These are phyloP conservation scores for Stephanodiscus minutulus DNA, from an alignment of 108 stramenopile genomes.

Conservation along the genomic window DNA sequence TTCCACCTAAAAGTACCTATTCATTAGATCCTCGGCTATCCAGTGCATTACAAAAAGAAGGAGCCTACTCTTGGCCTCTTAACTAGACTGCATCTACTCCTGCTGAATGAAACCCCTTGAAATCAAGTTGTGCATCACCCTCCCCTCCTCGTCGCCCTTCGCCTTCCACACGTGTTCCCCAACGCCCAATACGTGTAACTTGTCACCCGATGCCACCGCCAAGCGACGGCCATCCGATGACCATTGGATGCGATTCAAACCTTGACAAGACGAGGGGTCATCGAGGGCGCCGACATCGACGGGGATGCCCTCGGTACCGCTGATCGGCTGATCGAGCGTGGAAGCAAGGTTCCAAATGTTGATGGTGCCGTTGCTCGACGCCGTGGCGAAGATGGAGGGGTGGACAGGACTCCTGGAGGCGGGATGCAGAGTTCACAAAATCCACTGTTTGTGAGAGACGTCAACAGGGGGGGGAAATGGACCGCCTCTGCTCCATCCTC, in stretches of 20 bases:
- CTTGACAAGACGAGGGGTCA: conserved; percentile 25
- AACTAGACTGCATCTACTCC: conserved; percentile 20
- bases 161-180: conserved; percentile 73
- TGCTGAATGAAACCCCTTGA: conserved; percentile 70
- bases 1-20: too few species aligned
- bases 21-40: background rate
- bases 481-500: background rate
- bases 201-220: conserved; percentile 79
- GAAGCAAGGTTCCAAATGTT: conserved; percentile 84
- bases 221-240: conserved; percentile 78
- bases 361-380: conserved; percentile 83
- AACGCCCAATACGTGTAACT: conserved; percentile 75
- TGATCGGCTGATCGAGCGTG: conserved; percentile 82
- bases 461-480: background rate
- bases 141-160: conserved; percentile 77
- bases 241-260: conserved; percentile 83
- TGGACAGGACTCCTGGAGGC: conserved; percentile 68
- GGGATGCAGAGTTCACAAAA: background rate
- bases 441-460: background rate
- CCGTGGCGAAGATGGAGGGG: conserved; percentile 83
- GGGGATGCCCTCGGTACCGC: conserved; percentile 77
- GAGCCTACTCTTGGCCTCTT: background rate
- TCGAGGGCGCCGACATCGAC: conserved; percentile 35
- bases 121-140: conserved; percentile 65
- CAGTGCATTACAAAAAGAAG: background rate